phyloP scores from a whole-genome alignment of 1,139 yeast genomes.

The Lodderomyces parapsilosis region DNA sequence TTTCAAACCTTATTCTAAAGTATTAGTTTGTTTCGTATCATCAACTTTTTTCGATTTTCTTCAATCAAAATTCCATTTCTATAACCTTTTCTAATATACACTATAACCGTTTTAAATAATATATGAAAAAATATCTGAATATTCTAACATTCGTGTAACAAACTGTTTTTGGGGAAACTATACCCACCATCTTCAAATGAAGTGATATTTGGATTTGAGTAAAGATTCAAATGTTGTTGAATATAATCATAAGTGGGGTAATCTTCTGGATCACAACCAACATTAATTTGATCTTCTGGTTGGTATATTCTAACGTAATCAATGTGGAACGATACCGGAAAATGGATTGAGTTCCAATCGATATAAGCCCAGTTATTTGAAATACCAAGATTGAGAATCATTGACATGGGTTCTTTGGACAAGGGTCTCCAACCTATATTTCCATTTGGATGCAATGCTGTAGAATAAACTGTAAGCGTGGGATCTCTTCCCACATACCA shows the following conservation, averaged over 20 bases:
- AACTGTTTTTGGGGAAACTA: conserved; percentile 49
- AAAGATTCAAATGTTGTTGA: conserved; percentile 59
- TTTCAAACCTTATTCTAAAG: too few relatives aligned
- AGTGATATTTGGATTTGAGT: conserved; percentile 62
- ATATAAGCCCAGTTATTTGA: conserved; percentile 84
- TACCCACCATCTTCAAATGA: conserved; percentile 70
- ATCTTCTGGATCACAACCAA: conserved; percentile 75
- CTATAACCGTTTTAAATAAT: neutral
- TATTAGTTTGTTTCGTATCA: too few relatives aligned
- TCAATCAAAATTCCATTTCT: too few relatives aligned
- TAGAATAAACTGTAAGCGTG: conserved; percentile 60
- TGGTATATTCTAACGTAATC: conserved; percentile 83
- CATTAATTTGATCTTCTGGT: conserved; percentile 48
- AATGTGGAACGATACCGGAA: conserved; percentile 67
- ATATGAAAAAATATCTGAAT: too few relatives aligned
- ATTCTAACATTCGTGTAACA: conserved; percentile 12
- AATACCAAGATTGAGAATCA: conserved; percentile 74
- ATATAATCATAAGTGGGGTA: conserved; percentile 78
- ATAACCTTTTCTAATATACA: too few relatives aligned
- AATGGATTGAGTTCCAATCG: conserved; percentile 69
- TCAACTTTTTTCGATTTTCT: too few relatives aligned
- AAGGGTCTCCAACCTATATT: conserved; percentile 74
- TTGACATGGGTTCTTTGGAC: conserved; percentile 86
- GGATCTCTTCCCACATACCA: conserved; percentile 81
- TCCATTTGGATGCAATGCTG: conserved; percentile 78